Conservation (phyloP, 176 grass and related monocot genomes). For the Bonia amplexicaulis region DNA sequence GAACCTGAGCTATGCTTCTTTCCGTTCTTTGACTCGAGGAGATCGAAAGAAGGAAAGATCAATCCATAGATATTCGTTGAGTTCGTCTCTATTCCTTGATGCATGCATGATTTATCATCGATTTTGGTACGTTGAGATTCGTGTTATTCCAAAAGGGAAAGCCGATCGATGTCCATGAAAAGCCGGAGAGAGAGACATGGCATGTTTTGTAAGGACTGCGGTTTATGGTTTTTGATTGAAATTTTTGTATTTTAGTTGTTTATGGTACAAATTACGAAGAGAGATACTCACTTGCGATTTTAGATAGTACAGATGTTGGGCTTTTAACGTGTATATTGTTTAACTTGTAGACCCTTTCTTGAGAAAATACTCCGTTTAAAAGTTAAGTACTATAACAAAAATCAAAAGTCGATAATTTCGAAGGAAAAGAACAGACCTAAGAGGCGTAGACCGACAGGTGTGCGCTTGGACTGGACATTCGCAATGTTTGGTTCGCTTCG, state of each 20-base stretch:
- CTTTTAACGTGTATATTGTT: too few relatives aligned
- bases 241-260: too few relatives aligned
- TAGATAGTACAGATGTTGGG: too few relatives aligned
- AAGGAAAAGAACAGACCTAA: too few relatives aligned
- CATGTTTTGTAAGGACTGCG: too few relatives aligned
- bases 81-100: not conserved
- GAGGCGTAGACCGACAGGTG: conserved; percentile 2
- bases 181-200: not conserved
- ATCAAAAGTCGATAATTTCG: too few relatives aligned
- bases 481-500: not conserved
- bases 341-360: too few relatives aligned
- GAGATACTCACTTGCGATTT: too few relatives aligned
- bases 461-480: conserved; percentile 6
- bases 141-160: not conserved
- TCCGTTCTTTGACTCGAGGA: conserved; percentile 32
- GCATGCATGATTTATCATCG: not conserved
- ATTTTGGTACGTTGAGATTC: not conserved
- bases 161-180: not conserved
- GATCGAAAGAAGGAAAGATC: not conserved
- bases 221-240: too few relatives aligned
- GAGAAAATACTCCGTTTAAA: too few relatives aligned
- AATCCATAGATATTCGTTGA: not conserved
- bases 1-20: conserved; percentile 18
- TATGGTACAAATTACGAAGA: too few relatives aligned
- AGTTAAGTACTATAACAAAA: too few relatives aligned